Base-by-base conservation (phyloP, 208 protist genomes). In the Leishmania gerbilli region DNA sequence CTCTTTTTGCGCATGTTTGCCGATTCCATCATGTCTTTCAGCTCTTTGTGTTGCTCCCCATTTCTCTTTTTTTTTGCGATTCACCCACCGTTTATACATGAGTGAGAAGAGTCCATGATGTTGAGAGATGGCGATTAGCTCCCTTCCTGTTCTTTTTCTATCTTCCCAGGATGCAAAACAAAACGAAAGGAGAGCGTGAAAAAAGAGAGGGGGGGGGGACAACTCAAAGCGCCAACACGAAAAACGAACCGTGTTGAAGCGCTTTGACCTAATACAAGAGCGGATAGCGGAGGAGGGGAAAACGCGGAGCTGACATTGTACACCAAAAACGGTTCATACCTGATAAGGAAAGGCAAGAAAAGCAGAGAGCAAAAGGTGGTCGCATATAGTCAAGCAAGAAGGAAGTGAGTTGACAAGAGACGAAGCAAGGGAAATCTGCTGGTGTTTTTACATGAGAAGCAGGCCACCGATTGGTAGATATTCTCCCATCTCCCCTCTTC, bases 51-150 rank as follows among this genome's bases (percentile, higher is more conserved):
- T 51, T 56, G 13, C n/a, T 42, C n/a, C 31, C 71, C 34, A 13
- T 49, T 71, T 67, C 65, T 51, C 71, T 78, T 56, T 60, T 79
- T 77, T 56, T 51, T 40, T 77, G n/a, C 65, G 40, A 47, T 58
- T 68, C 17, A 49, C 37, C 42, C 31, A 47, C 47, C 72, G 37
- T 58, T 75, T 83, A 76, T 71, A 37, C 27, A 55, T 71, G 27
- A 55, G 42, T 24, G 49, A 74, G 19, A 42, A 9, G 42, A 21
- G 42, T 79, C 49, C 31, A 47, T n/a, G 53, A 49, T 40, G 62
- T 31, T n/a, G 42, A 56, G 37, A 77, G 21, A 58, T 58, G n/a
- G n/a, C 47, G 42, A 75, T n/a, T n/a, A n/a, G 47, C 71, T 67
- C n/a, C 51, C 47, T 21, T 67, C 51, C 68, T 60, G 56, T 68